Evolutionary conservation across 2,329 filamentous ascomycete species (phyloP), one percentile per base, ranked within the genome.

Genomic region (Phialophora macrospora): DNA sequence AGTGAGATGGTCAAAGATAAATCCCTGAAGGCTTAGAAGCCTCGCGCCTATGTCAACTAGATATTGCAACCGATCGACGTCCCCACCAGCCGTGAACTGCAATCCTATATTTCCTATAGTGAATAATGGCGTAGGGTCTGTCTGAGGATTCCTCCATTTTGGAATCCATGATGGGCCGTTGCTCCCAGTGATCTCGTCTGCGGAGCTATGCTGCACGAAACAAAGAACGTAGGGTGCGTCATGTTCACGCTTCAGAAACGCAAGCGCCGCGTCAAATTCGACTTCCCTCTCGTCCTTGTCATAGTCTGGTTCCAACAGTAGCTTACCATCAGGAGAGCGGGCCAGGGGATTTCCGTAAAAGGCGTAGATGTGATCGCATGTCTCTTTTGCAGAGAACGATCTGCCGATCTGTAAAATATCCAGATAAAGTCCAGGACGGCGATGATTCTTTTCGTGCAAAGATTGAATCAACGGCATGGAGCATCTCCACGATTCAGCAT

Each of bases 261-360:
- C 55, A 20, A 41, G 9, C 12, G n/a, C n/a, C 3, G 32, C 55
- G 34, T 56, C 55, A 12, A 38, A 41, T 28, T 41, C 34, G 32
- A 56, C 8, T 17, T 56, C 32, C 17, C 4, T 26, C 17, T 38
- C 32, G 17, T 24, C n/a, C 55, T 56, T 56, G n/a, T 41, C 22
- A 56, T 56, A 56, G n/a, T 56, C 32, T 41, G 55, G 55, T 20
- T 56, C 32, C 55, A 41, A 41, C 12, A 56, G 24, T n/a, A 41
- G 55, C 32, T 41, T 56, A 14, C 55, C 55, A 24, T 56, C 55
- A 56, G 6, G n/a, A 41, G 55, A 56, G 28, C 1, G 11, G 55
- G 32, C 55, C 5, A 56, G 22, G 9, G 55, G 55, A 56, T 56
- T 38, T 14, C 54, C 54, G 26, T 14, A 41, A 38, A 55, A 55